Evolutionary conservation across 1,139 yeast species (phyloP).

Genomic region (Yamadazyma diospyri): DNA sequence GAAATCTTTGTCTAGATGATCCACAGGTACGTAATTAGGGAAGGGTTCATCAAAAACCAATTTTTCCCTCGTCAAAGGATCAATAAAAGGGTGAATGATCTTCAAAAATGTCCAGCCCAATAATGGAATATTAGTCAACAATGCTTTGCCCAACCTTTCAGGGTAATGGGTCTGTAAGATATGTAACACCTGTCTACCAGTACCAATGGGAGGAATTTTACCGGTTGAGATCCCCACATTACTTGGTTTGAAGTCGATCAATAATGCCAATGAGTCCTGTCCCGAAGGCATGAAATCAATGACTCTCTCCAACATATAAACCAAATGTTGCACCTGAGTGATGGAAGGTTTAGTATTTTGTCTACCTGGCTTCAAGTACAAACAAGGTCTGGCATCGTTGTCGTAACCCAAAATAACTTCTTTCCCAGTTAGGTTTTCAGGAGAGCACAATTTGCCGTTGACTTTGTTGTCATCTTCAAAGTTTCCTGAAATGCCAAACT

Average conservation of each 20-base stretch:
- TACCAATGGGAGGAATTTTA: constrained; percentile 81
- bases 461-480: constrained; percentile 30
- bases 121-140: constrained; percentile 47
- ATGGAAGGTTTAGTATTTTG: constrained; percentile 45
- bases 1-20: constrained; percentile 46
- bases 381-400: constrained; percentile 45
- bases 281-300: constrained; percentile 50
- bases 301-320: constrained; percentile 47
- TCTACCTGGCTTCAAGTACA: constrained; percentile 47
- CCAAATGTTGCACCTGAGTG: constrained; percentile 47
- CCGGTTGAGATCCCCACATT: constrained; percentile 51
- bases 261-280: constrained; percentile 44
- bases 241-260: constrained; percentile 45
- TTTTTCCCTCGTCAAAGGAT: constrained; percentile 48
- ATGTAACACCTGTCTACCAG: constrained; percentile 69
- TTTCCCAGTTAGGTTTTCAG: constrained; percentile 47
- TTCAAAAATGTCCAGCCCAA: constrained; percentile 47
- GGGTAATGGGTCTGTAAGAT: constrained; percentile 60
- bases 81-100: constrained; percentile 47
- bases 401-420: constrained; percentile 47
- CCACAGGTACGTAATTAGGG: constrained; percentile 41
- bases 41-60: constrained; percentile 49
- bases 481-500: constrained; percentile 36
- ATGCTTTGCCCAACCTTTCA: constrained; percentile 46
- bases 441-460: constrained; percentile 23